Evolutionary conservation across 345 rosid species (phyloP), one percentile per base, ranked within the genome.

Genomic region (Anastatica hierochuntica): DNA sequence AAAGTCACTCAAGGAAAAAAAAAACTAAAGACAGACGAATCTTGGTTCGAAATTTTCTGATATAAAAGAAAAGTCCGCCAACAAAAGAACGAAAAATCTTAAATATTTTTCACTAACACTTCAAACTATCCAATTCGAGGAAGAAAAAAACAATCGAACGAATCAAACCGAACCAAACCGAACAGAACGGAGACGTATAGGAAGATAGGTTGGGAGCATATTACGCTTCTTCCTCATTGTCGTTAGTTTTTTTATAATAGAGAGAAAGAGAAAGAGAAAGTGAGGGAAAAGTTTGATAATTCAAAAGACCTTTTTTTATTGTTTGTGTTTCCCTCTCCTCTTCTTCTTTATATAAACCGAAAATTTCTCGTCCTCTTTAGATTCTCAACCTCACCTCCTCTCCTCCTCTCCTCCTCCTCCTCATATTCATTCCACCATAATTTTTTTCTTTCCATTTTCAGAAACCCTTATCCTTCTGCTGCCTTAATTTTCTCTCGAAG

Each of bases 131-230:
- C 27, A 24, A 24, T 24, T 3, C 6, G 3, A 3, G 27, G n/a
- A 46, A 46, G 27, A 2, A 24, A 24, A 17, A 29, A 1, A n/a
- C n/a, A n/a, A n/a, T n/a, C n/a, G n/a, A n/a, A n/a, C n/a, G n/a
- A 11, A 26, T 2, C 10, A 19, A 23, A 15, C 13, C 37, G 2
- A 50, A 12, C 62, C 85, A 73, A 20, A 12, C 14, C 21, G 19
- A n/a, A n/a, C n/a, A n/a, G n/a, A n/a, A n/a, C n/a, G n/a, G 14
- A 15, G 74, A 72, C 77, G 78, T 36, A 72, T n/a, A n/a, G 76
- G 95, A 95, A 77, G 78, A 42, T 74, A 79, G 86, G 74, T 71
- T 83, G 68, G 85, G 83, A 41, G 61, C 40, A 41, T 26, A 27
- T 48, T 8, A 31, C 62, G 71, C 77, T 60, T 64, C 64, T 70